Conservation (phyloP, 345 rosid genomes). For the Sisymbrium irio region DNA sequence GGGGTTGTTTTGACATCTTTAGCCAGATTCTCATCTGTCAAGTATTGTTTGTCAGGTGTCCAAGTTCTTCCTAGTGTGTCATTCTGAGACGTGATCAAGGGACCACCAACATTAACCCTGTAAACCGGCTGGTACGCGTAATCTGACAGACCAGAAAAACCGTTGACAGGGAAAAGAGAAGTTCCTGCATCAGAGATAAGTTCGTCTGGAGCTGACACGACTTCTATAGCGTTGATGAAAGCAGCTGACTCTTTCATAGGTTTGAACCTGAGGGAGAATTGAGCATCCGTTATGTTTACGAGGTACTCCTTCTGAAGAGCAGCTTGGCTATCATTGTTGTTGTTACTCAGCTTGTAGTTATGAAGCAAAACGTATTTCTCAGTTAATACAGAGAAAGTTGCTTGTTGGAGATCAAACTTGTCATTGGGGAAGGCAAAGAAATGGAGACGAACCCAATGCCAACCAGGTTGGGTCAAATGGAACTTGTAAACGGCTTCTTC, state of each 20-base stretch:
- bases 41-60: constrained; percentile 47
- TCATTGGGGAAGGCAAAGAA: constrained; percentile 46
- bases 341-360: constrained; percentile 44
- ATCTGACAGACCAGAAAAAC: constrained; percentile 39
- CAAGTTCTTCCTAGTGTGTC: constrained; percentile 60
- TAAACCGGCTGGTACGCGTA: constrained; percentile 50
- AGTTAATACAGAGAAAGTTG: constrained; percentile 52
- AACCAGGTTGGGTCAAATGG: constrained; percentile 47
- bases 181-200: constrained; percentile 49
- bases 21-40: constrained; percentile 45
- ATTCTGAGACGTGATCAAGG: constrained; percentile 51
- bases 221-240: constrained; percentile 66
- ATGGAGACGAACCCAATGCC: constrained; percentile 76
- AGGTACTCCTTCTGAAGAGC: constrained; percentile 52
- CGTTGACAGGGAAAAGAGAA: constrained; percentile 48
- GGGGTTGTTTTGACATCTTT: constrained; percentile 33
- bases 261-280: constrained; percentile 44
- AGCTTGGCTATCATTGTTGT: constrained; percentile 12
- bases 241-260: constrained; percentile 55
- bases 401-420: constrained; percentile 46
- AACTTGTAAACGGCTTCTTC: constrained; percentile 52
- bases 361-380: constrained; percentile 58
- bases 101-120: constrained; percentile 70
- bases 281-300: constrained; percentile 42
- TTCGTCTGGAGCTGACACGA: constrained; percentile 62